Evolutionary conservation across 2,329 filamentous ascomycete genomes (phyloP).

Genomic region (Aureobasidium sp.): DNA sequence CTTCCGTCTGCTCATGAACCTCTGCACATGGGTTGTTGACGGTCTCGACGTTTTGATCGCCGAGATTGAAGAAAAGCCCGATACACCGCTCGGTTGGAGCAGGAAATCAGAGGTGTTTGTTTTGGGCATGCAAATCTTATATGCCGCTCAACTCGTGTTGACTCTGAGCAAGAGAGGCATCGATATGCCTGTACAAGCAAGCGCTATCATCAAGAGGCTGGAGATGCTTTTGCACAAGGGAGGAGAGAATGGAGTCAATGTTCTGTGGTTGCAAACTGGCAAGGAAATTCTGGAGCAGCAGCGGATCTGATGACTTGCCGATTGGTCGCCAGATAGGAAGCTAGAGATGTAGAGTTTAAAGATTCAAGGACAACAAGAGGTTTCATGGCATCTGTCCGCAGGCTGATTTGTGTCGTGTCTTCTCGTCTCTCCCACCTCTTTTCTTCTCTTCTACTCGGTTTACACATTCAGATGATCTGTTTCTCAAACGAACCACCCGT

Average conservation of each 20-base stretch:
- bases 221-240: slow-evolving; percentile 20
- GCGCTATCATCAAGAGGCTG: slow-evolving; percentile 22
- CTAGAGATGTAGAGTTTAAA: too few relatives aligned
- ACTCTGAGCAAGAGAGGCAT: slow-evolving; percentile 13
- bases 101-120: slow-evolving; percentile 60
- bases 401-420: too few relatives aligned
- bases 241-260: slow-evolving; percentile 22
- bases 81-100: slow-evolving; percentile 65
- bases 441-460: too few relatives aligned
- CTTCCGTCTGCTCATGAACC: slow-evolving; percentile 16
- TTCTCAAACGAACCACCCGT: too few relatives aligned
- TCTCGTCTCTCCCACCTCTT: too few relatives aligned
- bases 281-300: slow-evolving; percentile 24
- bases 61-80: slow-evolving; percentile 31
- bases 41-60: slow-evolving; percentile 40
- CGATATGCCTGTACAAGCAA: slow-evolving; percentile 15
- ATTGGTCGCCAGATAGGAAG: too few relatives aligned
- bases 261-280: slow-evolving; percentile 28
- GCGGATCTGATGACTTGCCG: not conserved
- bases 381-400: too few relatives aligned
- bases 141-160: slow-evolving; percentile 32
- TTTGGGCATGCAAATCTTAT: slow-evolving; percentile 41
- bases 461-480: too few relatives aligned
- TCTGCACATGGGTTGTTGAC: slow-evolving; percentile 39
- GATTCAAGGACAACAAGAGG: too few relatives aligned